These are phyloP conservation scores for Ilex aquifolium DNA, from an alignment of 257 asterid species.

Conservation along the genomic window DNA sequence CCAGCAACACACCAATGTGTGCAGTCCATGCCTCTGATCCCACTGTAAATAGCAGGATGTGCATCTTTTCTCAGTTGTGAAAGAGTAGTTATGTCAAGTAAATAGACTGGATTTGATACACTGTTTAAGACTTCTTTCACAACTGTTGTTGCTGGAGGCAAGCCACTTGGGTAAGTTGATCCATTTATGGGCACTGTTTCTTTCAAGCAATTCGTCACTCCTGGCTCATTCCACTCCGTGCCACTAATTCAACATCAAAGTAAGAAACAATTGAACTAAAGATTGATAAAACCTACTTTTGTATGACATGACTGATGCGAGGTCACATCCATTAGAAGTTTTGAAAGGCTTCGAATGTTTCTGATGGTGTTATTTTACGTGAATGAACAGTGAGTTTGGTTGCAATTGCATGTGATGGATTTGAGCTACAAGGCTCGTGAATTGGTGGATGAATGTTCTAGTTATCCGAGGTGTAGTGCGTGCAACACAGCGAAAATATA, in stretches of 20 bases:
- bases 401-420: no score
- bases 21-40: slow-evolving; percentile 43
- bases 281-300: no score
- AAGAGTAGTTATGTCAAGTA: slow-evolving; percentile 47
- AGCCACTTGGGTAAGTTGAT: slow-evolving; percentile 40
- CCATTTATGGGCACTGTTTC: slow-evolving; percentile 43
- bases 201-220: slow-evolving; percentile 27
- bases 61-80: slow-evolving; percentile 65
- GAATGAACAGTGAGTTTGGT: no score
- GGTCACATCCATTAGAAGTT: not conserved
- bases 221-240: slow-evolving; percentile 37
- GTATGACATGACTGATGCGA: no score
- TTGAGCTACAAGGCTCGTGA: not conserved
- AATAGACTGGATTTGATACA: slow-evolving; percentile 20
- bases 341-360: no score
- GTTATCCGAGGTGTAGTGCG: no score
- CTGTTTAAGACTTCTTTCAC: slow-evolving; percentile 26
- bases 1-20: slow-evolving; percentile 74
- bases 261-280: not conserved
- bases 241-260: slow-evolving; percentile 29
- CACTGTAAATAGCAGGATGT: slow-evolving; percentile 40
- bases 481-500: no score
- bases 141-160: slow-evolving; percentile 28
- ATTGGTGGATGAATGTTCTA: no score
- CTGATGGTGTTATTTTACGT: no score